Evolutionary conservation across 352 stramenopile genomes (phyloP).

Genomic region (Globisporangium spiculum): DNA sequence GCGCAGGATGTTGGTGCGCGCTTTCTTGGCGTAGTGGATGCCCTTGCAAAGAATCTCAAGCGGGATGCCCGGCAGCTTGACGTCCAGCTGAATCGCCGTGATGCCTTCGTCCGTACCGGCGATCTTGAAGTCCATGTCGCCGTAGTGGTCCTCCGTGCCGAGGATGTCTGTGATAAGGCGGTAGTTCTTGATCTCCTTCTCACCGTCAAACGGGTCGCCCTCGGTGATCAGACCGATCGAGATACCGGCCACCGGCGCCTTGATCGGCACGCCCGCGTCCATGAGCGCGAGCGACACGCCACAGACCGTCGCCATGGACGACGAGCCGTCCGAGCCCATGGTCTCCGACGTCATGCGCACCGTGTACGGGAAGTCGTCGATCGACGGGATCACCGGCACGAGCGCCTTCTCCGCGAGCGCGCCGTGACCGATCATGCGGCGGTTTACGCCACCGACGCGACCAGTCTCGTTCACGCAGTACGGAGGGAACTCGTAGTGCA

Average conservation of each 20-base stretch:
- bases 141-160: conserved; percentile 96
- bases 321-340: conserved; percentile 93
- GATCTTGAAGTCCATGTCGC: conserved; percentile 99
- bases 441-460: conserved; percentile 75
- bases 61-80: conserved; percentile 91
- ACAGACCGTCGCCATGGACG: conserved; percentile 97
- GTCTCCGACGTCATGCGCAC: conserved; percentile 96
- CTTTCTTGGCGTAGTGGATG: conserved; percentile 81
- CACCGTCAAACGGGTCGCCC: conserved; percentile 61
- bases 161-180: conserved; percentile 97
- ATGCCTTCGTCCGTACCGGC: conserved; percentile 89
- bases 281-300: conserved; percentile 95
- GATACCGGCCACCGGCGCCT: conserved; percentile 92
- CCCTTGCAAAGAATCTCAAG: conserved; percentile 83
- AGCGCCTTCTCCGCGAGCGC: conserved; percentile 96
- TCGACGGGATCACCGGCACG: conserved; percentile 88
- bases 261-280: conserved; percentile 96
- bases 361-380: conserved; percentile 94
- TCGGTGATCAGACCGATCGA: conserved; percentile 90
- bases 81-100: conserved; percentile 96
- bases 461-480: conserved; percentile 97
- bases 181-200: conserved; percentile 74
- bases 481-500: conserved; percentile 98
- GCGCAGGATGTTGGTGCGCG: conserved; percentile 74
- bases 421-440: conserved; percentile 96